Conservation (phyloP, 768 basidiomycete species). For the Glaciozyma antarctica region DNA sequence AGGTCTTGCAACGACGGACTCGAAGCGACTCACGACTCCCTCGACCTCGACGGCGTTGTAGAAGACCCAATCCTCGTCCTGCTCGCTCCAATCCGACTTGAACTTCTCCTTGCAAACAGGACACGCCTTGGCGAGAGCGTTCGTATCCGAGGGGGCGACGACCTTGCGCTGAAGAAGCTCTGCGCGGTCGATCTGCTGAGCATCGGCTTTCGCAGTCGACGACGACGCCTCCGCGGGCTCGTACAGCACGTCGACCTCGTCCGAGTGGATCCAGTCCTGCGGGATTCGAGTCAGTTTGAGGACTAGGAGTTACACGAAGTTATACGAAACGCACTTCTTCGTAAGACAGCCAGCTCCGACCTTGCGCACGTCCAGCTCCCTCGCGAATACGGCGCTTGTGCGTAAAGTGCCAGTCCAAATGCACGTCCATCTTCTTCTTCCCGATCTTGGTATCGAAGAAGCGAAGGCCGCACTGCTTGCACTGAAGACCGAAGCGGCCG, state of each 20-base stretch:
- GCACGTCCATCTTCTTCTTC: slow-evolving; percentile 69
- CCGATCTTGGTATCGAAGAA: slow-evolving; percentile 64
- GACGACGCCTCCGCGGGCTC: neutral
- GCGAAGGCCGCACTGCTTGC: slow-evolving; percentile 86
- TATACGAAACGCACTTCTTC: slow-evolving; percentile 29
- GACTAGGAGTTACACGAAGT: too few species aligned
- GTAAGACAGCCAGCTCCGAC: slow-evolving; percentile 67
- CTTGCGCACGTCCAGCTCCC: slow-evolving; percentile 71
- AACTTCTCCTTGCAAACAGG: slow-evolving; percentile 92
- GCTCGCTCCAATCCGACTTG: slow-evolving; percentile 84
- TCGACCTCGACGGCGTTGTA: slow-evolving; percentile 77
- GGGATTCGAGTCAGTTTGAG: neutral
- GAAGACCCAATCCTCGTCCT: slow-evolving; percentile 99
- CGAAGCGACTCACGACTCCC: slow-evolving; percentile 41
- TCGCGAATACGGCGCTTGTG: slow-evolving; percentile 59
- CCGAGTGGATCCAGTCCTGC: slow-evolving; percentile 72
- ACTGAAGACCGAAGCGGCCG: slow-evolving; percentile 64
- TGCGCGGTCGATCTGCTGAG: slow-evolving; percentile 44
- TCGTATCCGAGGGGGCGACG: slow-evolving; percentile 64
- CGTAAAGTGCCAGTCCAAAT: slow-evolving; percentile 93
- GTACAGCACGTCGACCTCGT: slow-evolving; percentile 1
- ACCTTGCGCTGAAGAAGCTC: slow-evolving; percentile 56
- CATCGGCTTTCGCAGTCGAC: neutral
- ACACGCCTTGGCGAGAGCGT: slow-evolving; percentile 62
- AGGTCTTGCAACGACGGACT: too few species aligned